Evolutionary conservation across 2,329 filamentous ascomycete genomes (phyloP).

Genomic region (Exophiala dermatitidis): DNA sequence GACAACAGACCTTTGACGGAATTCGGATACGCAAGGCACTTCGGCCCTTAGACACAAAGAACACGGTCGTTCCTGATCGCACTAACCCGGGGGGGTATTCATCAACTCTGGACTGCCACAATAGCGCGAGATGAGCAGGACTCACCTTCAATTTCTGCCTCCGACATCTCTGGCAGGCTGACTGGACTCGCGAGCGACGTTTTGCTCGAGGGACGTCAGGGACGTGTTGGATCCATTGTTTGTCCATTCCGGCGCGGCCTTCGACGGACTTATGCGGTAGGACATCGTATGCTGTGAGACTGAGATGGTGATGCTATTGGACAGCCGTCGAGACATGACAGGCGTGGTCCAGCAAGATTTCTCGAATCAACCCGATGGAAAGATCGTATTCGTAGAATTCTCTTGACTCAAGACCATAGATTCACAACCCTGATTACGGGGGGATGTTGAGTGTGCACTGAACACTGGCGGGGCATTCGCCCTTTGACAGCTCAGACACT

Average conservation of each 20-base stretch:
- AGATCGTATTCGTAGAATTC: too few species aligned
- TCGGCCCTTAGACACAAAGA: slow-evolving; percentile 30
- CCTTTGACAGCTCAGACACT: too few species aligned
- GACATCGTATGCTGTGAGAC: not conserved
- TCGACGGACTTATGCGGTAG: not conserved
- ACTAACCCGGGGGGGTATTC: slow-evolving; percentile 17
- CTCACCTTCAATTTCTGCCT: slow-evolving; percentile 29
- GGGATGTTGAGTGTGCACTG: too few species aligned
- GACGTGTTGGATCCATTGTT: slow-evolving; percentile 44
- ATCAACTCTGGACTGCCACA: not conserved
- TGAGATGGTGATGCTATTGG: not conserved
- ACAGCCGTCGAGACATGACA: too few species aligned
- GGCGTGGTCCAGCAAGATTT: too few species aligned
- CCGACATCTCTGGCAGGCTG: slow-evolving; percentile 29
- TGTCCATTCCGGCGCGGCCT: slow-evolving; percentile 5
- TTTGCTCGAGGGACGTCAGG: slow-evolving; percentile 66
- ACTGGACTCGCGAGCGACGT: slow-evolving; percentile 56
- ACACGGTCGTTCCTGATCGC: slow-evolving; percentile 31
- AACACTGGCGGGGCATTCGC: too few species aligned
- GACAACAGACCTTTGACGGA: slow-evolving; percentile 4
- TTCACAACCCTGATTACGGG: too few species aligned
- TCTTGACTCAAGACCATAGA: too few species aligned
- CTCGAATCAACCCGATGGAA: too few species aligned
- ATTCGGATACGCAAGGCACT: slow-evolving; percentile 23
- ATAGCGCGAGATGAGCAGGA: too few species aligned